Percentiles rank a stretch among this genome's conserved stretches.
phyloP scores from a whole-genome alignment of 75 land plant genomes.

The Pinus albicaulis region DNA sequence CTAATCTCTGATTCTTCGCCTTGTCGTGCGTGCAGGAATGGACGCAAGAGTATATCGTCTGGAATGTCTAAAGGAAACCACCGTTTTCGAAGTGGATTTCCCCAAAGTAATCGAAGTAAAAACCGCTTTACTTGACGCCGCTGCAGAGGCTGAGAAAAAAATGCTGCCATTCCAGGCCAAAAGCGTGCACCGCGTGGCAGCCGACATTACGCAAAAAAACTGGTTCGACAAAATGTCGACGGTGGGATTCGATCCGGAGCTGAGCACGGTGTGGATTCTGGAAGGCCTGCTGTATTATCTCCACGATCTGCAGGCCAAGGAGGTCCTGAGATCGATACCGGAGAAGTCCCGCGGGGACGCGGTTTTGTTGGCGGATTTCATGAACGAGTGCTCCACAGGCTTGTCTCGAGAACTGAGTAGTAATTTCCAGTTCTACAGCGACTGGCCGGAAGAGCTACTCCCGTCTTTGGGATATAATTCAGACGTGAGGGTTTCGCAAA shows the following conservation, averaged over 20 bases:
- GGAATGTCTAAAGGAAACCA: slow-evolving; percentile 50
- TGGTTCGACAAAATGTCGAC: slow-evolving; percentile 61
- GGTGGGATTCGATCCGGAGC: slow-evolving; percentile 46
- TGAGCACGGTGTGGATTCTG: slow-evolving; percentile 68
- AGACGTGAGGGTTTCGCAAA: slow-evolving; percentile 76
- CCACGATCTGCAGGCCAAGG: slow-evolving; percentile 54
- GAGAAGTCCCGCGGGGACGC: slow-evolving; percentile 37
- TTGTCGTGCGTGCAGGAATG: slow-evolving; percentile 51
- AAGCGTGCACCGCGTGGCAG: slow-evolving; percentile 50
- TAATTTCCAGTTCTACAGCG: slow-evolving; percentile 73
- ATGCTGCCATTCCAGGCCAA: slow-evolving; percentile 31
- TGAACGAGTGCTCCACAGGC: slow-evolving; percentile 68
- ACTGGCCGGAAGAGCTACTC: slow-evolving; percentile 82
- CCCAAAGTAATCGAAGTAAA: slow-evolving; percentile 60
- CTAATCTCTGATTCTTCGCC: not conserved
- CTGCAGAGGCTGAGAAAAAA: slow-evolving; percentile 13
- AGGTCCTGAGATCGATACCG: slow-evolving; percentile 58
- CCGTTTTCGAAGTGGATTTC: slow-evolving; percentile 73
- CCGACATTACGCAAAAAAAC: slow-evolving; percentile 55
- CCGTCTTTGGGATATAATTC: slow-evolving; percentile 65
- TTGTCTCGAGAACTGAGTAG: slow-evolving; percentile 37
- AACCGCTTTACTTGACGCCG: slow-evolving; percentile 45
- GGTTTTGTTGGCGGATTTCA: slow-evolving; percentile 78
- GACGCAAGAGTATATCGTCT: slow-evolving; percentile 78
- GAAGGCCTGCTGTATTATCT: slow-evolving; percentile 86